Conservation (phyloP, 2,329 filamentous ascomycete genomes). For the Curvularia sp. region DNA sequence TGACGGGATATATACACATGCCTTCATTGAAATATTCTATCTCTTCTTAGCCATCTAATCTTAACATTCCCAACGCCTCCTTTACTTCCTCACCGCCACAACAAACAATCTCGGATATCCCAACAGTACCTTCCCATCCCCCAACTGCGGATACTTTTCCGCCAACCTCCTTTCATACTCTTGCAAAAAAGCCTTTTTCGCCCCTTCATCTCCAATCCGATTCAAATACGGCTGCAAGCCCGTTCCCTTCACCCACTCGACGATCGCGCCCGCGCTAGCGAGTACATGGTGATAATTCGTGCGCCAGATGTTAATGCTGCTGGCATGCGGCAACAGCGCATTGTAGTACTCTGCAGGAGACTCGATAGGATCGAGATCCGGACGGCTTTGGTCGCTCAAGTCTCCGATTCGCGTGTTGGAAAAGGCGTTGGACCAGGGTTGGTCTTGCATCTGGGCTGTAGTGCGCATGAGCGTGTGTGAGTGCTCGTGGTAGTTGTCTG, state of each 20-base stretch:
- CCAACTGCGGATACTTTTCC: constrained; percentile 53
- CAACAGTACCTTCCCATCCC: constrained; percentile 62
- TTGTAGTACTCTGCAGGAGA: constrained; percentile 58
- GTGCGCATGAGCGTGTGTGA: constrained; percentile 61
- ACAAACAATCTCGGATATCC: constrained; percentile 65
- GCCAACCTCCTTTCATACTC: constrained; percentile 58
- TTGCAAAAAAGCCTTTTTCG: constrained; percentile 53
- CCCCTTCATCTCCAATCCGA: constrained; percentile 51
- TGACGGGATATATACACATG: no score
- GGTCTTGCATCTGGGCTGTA: constrained; percentile 39
- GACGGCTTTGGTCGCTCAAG: constrained; percentile 21
- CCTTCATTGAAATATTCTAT: no score
- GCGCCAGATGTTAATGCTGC: constrained; percentile 61
- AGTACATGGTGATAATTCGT: constrained; percentile 63
- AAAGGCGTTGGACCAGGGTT: constrained; percentile 51
- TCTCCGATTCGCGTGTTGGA: constrained; percentile 27
- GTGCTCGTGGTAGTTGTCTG: constrained; percentile 59
- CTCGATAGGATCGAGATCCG: constrained; percentile 59
- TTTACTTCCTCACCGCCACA: constrained; percentile 49
- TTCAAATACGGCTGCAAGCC: constrained; percentile 64
- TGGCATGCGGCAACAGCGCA: constrained; percentile 50
- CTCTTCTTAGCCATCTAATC: no score
- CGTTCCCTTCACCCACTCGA: constrained; percentile 67
- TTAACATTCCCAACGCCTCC: no score
- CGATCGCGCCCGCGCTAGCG: constrained; percentile 57